Conservation (phyloP, 225 moss, liverwort and hornwort genomes). For the Marchantia paleacea region DNA sequence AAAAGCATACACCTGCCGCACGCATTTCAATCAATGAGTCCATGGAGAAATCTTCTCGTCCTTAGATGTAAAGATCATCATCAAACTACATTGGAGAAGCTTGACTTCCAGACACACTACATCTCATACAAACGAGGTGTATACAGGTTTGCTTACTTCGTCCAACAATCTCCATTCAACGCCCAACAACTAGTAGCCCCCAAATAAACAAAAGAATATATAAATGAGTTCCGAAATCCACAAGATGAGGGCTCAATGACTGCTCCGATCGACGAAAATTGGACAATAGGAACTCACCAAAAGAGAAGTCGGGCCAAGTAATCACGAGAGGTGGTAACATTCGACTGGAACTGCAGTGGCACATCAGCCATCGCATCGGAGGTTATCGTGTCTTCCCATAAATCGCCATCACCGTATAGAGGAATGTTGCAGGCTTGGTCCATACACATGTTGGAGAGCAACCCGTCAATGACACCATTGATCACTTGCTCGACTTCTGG, state of each 20-base stretch:
- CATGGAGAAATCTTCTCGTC: no score
- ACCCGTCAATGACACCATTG: slow-evolving; percentile 26
- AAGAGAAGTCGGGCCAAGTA: slow-evolving; percentile 38
- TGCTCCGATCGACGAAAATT: no score
- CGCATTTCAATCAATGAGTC: background rate
- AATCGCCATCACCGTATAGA: slow-evolving; percentile 12
- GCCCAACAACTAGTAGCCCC: no score
- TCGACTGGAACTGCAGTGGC: slow-evolving; percentile 29
- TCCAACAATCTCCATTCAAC: no score
- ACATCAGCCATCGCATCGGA: slow-evolving; percentile 23
- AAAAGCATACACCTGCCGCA: slow-evolving; percentile 38
- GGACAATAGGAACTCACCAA: slow-evolving; percentile 17
- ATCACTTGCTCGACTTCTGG: slow-evolving; percentile 39
- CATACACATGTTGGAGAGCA: slow-evolving; percentile 26
- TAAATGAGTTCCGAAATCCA: no score
- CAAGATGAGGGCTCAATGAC: no score
- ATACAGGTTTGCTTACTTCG: no score
- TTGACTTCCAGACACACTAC: no score
- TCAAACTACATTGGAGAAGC: no score
- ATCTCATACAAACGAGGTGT: no score
- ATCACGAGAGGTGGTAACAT: slow-evolving; percentile 31
- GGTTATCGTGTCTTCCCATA: slow-evolving; percentile 19
- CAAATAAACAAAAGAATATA: no score
- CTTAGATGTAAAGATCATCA: no score
- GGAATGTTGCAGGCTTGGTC: slow-evolving; percentile 16